Conservation (phyloP, 495 filamentous ascomycete genomes). For the Talaromyces trachyspermus region DNA sequence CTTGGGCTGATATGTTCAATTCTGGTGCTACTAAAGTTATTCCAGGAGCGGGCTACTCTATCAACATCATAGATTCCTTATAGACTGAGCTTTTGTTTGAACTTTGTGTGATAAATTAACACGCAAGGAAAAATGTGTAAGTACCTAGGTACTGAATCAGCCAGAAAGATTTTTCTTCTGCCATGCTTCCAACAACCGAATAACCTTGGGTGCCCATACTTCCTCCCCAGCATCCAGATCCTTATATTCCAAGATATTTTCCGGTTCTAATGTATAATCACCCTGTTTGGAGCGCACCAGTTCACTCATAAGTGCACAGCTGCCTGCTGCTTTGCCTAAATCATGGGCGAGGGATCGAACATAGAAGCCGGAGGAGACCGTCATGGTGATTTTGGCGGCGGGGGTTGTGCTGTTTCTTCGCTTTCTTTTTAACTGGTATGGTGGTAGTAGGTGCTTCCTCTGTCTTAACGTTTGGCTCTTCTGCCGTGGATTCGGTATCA, state of each 20-base stretch:
- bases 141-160: too few relatives aligned
- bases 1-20: too few relatives aligned
- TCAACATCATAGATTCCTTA: too few relatives aligned
- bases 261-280: slow-evolving; percentile 54
- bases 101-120: too few relatives aligned
- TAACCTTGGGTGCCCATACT: slow-evolving; percentile 73
- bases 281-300: slow-evolving; percentile 76
- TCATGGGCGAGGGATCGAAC: slow-evolving; percentile 91
- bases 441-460: too few relatives aligned
- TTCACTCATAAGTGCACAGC: slow-evolving; percentile 78
- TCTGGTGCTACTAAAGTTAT: too few relatives aligned
- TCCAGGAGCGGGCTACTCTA: too few relatives aligned
- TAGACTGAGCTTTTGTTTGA: too few relatives aligned
- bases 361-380: slow-evolving; percentile 93
- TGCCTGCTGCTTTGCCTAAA: slow-evolving; percentile 73
- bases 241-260: slow-evolving; percentile 74
- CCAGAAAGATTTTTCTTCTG: slow-evolving; percentile 27
- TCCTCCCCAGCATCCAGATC: slow-evolving; percentile 73
- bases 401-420: not conserved
- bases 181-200: slow-evolving; percentile 57
- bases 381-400: slow-evolving; percentile 79
- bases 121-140: too few relatives aligned
- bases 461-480: slow-evolving; percentile 13
- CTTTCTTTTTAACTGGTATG: too few relatives aligned
- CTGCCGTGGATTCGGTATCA: slow-evolving; percentile 18